These are phyloP conservation scores for Eucalyptus pauciflora DNA, from an alignment of 345 rosid species.

Conservation along the genomic window DNA sequence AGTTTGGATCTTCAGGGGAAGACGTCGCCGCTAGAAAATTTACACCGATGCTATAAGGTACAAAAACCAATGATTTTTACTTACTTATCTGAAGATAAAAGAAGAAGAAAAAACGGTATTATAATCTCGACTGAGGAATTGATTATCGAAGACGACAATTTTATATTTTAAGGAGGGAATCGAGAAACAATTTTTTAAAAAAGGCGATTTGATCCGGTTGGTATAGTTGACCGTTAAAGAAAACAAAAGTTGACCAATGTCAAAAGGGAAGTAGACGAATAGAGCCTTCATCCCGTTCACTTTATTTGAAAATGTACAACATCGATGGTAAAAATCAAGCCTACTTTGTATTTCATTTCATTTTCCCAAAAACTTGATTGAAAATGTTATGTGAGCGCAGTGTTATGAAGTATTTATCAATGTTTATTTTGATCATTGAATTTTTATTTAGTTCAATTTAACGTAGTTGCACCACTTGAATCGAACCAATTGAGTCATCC, in stretches of 20 bases:
- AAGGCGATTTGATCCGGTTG: background rate
- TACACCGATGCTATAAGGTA: background rate
- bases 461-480: background rate
- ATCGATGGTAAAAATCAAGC: background rate
- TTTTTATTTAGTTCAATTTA: background rate
- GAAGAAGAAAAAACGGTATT: background rate
- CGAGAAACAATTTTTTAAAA: background rate
- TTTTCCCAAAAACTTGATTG: background rate
- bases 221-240: background rate
- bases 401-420: rapidly evolving
- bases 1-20: background rate
- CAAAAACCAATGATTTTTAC: background rate
- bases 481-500: rapidly evolving
- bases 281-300: background rate
- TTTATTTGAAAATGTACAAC: background rate
- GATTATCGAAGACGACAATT: background rate
- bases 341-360: background rate
- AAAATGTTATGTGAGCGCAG: rapidly evolving
- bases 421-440: background rate
- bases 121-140: background rate
- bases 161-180: background rate
- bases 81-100: background rate
- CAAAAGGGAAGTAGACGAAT: background rate
- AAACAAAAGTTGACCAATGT: background rate
- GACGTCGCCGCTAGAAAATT: background rate